Percentiles rank a stretch among this genome's conserved stretches.
phyloP scores from a whole-genome alignment of 805 yeast species.

The Starmerella vaccinii region DNA sequence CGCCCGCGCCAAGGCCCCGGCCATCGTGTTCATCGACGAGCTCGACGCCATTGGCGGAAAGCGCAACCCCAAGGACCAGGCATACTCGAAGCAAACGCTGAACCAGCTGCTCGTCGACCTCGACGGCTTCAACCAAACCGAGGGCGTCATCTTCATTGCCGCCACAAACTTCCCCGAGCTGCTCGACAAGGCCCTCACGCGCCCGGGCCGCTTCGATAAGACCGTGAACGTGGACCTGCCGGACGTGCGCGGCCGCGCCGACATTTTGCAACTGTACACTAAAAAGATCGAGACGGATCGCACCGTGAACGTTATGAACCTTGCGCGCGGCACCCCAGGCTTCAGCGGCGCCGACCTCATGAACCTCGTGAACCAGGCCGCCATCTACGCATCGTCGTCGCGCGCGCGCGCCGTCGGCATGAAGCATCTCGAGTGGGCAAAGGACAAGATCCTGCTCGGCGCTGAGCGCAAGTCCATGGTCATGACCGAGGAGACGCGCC shows the following conservation, averaged over 20 bases:
- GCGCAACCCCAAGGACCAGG: slow-evolving; percentile 95
- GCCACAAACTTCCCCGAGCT: slow-evolving; percentile 98
- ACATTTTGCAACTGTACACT: slow-evolving; percentile 84
- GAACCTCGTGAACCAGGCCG: slow-evolving; percentile 96
- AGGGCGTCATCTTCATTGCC: slow-evolving; percentile 91
- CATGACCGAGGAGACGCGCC: slow-evolving; percentile 85
- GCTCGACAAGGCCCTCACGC: slow-evolving; percentile 88
- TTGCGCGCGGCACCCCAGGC: slow-evolving; percentile 97
- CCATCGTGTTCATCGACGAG: slow-evolving; percentile 94
- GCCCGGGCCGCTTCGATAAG: slow-evolving; percentile 98
- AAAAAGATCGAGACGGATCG: slow-evolving; percentile 76
- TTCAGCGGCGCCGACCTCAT: slow-evolving; percentile 95
- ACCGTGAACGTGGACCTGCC: slow-evolving; percentile 91
- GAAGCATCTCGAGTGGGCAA: slow-evolving; percentile 97
- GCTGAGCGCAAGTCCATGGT: slow-evolving; percentile 98
- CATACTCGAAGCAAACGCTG: slow-evolving; percentile 93
- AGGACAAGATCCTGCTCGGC: slow-evolving; percentile 94
- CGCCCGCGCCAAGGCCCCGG: slow-evolving; percentile 92
- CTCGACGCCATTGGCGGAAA: slow-evolving; percentile 98
- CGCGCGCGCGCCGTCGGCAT: slow-evolving; percentile 83
- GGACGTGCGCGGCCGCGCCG: slow-evolving; percentile 94
- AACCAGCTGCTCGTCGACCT: slow-evolving; percentile 91
- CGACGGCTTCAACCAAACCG: slow-evolving; percentile 82
- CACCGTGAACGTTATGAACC: slow-evolving; percentile 74
- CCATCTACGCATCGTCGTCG: slow-evolving; percentile 88